Base-by-base conservation (phyloP, 805 yeast species). In the Schwanniomyces yamadae region DNA sequence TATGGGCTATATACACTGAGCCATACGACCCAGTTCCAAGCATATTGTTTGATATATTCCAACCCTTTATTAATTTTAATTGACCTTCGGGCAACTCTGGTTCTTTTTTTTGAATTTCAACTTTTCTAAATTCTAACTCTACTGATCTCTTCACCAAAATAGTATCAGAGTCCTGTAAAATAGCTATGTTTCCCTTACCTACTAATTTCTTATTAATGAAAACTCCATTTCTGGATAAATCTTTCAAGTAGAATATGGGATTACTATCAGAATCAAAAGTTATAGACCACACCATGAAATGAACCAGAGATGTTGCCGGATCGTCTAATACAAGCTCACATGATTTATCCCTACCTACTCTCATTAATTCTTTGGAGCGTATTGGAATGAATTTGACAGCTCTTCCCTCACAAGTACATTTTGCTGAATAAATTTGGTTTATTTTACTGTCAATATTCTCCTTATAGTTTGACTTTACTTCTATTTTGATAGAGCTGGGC, bases 11-110 rank as follows among this genome's bases (percentile, higher is more conserved):
- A 39, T 56, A 60, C 2, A 77, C 82, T 35, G 67, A 66, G 1
- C 85, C 84, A 63, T 77, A 79, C 0, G 82, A 72, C 2, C 84
- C 84, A 34, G 60, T 57, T 0, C 84, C 84, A 19, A 78, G 50
- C 4, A 71, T 45, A 19, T 60, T 59, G 3, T 70, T 49, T 2
- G 65, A 46, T 4, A 77, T 56, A 3, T 34, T 37, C 84, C 84
- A 78, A 37, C 21, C 37, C 2, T 24, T 33, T 21, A 46, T 28
- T 9, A 42, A 9, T 46, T 42, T 9, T 48, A 11, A 16, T n/a
- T 3, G 29, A 16, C 18, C 13, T 14, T n/a, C 22, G 16, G 29
- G 34, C n/a, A 14, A 10, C 12, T 27, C 24, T 13, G 21, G 20
- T 9, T 8, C 10, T 24, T 16, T 23, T 21, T 13, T 28, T 22